Evolutionary conservation across 805 yeast species (phyloP), one percentile per base, ranked within the genome.

Genomic region (Ascoidea rubescens): DNA sequence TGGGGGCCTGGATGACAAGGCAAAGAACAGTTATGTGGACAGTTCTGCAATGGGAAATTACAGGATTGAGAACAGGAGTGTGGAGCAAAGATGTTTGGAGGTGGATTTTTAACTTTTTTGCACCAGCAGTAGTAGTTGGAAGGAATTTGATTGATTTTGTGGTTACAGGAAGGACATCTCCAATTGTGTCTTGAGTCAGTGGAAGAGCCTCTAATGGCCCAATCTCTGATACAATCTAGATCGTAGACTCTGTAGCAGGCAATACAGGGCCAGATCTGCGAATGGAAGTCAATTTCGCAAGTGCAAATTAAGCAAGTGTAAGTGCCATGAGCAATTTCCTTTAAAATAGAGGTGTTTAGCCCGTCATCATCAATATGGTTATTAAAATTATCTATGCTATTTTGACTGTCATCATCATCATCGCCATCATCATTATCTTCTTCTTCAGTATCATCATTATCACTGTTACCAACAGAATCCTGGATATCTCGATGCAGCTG

Each of bases 1-100:
- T 90, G 96, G 1, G 89, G 84, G 0, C 96, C 97, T 2, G 96
- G 91, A 64, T 89, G 97, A 63, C 97, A 89, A 14, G 75, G 73
- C 4, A 80, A 67, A 1, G 85, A 66, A 61, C 97, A 89, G 2
- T 79, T 77, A 62, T 89, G 97, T 1, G 80, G 73, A 63, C 96
- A 85, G 4, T 65, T 62, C 1, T 66, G 63, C 50, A 82, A 70
- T 37, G 77, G 73, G 45, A 71, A 68, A 50, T 75, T 74, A 68
- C 97, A 89, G 0, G 87, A 73, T 62, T 85, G 89, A 2, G 96
- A 96, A 71, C 97, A 90, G 49, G 93, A 82, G 58, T 89, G 93
- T 0, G 96, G 96, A 50, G 73, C 68, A 50, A 81, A 65, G 17
- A 72, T 65, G 59, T 82, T 80, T 0, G 73, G 65, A 4, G 63